Evolutionary conservation across 305 asterid species (phyloP), one percentile per base, ranked within the genome.

Genomic region (Coffea humblotiana): DNA sequence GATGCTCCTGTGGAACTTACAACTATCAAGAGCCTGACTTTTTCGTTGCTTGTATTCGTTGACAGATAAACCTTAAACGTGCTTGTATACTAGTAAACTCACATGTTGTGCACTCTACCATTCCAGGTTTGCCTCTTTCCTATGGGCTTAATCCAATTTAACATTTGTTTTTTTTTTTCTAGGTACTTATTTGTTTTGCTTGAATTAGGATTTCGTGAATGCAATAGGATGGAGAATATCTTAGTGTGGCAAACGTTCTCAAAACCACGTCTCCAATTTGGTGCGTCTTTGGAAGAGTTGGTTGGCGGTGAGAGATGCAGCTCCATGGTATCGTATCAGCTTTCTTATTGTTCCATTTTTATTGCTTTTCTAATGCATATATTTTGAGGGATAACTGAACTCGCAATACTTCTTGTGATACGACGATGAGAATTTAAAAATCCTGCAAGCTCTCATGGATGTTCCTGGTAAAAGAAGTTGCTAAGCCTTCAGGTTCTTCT

Each of bases 61-160:
- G 81, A 75, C 97, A 95, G 99, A 91, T 95, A 89, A 95, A 95
- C 85, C 93, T 93, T 80, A 95, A 95, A 87, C 98, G 99, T 81
- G 98, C 98, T 77, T 91, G 99, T 77, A 85, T 95, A 88, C 84
- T 95, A 77, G 98, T 90, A 83, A 89, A 90, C 84, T 92, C 97
- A 6, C 93, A 93, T 84, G 82, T 95, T 78, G 77, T 83, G 80
- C 82, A 75, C 85, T 75, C 82, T 78, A 81, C 83, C 73, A 88
- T 92, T 83, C 97, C 89, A 81, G 98, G 98, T 90, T 86, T 83
- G 79, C 27, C n/a, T 35, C 49, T 65, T 64, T 63, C 64, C 83
- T 69, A 49, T 66, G 49, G 48, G 14, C 82, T 32, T 48, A 8
- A 51, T 64, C 58, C 74, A 70, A 69, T 79, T 76, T 63, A 48